Percentiles rank a stretch among this genome's conserved stretches.
phyloP scores from a whole-genome alignment of 2,329 filamentous ascomycete species.

The Diatrype stigma region DNA sequence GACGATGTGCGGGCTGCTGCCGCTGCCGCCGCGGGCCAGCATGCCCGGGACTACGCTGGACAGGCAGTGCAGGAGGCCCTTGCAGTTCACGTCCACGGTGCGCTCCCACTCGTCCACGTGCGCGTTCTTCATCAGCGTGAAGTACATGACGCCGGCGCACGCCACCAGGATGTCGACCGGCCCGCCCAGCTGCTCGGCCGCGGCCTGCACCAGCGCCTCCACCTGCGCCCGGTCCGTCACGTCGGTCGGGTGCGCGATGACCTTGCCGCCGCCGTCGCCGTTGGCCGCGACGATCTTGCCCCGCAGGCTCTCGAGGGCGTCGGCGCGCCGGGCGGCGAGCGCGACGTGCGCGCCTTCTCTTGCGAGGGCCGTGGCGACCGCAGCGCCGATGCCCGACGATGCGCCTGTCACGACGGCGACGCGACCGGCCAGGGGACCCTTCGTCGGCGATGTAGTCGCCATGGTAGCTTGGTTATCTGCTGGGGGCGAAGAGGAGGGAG shows the following conservation, averaged over 20 bases:
- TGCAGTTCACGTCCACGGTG: slow-evolving; percentile 84
- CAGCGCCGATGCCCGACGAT: slow-evolving; percentile 75
- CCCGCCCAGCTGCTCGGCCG: slow-evolving; percentile 62
- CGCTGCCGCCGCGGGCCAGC: slow-evolving; percentile 61
- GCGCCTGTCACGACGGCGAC: slow-evolving; percentile 77
- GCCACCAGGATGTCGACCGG: slow-evolving; percentile 75
- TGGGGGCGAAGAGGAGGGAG: neutral
- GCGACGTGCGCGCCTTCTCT: slow-evolving; percentile 68
- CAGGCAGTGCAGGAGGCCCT: slow-evolving; percentile 71
- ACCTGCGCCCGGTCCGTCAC: slow-evolving; percentile 66
- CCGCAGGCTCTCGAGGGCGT: slow-evolving; percentile 66
- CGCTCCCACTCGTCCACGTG: slow-evolving; percentile 73
- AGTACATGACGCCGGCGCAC: slow-evolving; percentile 85
- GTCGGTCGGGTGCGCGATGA: slow-evolving; percentile 67
- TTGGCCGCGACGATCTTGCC: slow-evolving; percentile 51
- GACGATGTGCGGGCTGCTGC: slow-evolving; percentile 54
- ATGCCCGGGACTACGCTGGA: slow-evolving; percentile 66
- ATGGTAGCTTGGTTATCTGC: slow-evolving; percentile 17
- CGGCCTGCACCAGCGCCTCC: slow-evolving; percentile 57
- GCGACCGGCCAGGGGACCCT: slow-evolving; percentile 59
- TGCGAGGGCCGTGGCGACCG: slow-evolving; percentile 65
- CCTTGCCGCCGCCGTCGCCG: slow-evolving; percentile 58
- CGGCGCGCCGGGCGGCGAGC: slow-evolving; percentile 65
- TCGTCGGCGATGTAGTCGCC: slow-evolving; percentile 30
- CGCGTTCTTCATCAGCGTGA: slow-evolving; percentile 78